phyloP scores from a whole-genome alignment of 176 grass and related monocot species.

The Triticum monococcum region DNA sequence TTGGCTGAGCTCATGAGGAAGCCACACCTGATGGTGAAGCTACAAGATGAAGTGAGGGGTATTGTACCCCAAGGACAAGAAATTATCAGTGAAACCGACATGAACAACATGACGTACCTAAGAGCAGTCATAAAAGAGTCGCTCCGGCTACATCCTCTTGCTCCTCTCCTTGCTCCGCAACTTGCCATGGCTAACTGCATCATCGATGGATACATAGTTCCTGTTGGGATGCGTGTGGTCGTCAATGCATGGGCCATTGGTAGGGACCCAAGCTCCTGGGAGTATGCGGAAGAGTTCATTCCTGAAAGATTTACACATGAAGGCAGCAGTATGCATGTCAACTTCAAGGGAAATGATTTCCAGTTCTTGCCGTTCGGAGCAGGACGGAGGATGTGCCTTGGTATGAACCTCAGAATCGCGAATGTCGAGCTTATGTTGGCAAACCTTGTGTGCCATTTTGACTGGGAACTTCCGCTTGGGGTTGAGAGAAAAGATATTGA shows the following conservation, averaged over 20 bases:
- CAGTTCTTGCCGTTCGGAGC: background rate
- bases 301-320: background rate
- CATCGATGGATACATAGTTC: background rate
- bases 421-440: background rate
- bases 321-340: background rate
- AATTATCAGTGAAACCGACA: background rate
- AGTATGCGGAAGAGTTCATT: background rate
- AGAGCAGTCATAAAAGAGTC: background rate
- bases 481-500: background rate
- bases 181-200: background rate
- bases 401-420: background rate
- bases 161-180: background rate
- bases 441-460: background rate
- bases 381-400: background rate
- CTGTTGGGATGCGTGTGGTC: background rate
- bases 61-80: too few relatives aligned
- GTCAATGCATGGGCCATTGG: background rate
- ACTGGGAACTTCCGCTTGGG: background rate
- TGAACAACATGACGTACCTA: background rate
- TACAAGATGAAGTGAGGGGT: too few relatives aligned
- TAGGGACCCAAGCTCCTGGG: background rate
- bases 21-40: too few relatives aligned
- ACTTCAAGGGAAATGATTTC: background rate
- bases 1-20: too few relatives aligned
- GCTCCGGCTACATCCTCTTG: background rate